Evolutionary conservation across 2,329 filamentous ascomycete species (phyloP).

Genomic region (Fusarium tricinctum): DNA sequence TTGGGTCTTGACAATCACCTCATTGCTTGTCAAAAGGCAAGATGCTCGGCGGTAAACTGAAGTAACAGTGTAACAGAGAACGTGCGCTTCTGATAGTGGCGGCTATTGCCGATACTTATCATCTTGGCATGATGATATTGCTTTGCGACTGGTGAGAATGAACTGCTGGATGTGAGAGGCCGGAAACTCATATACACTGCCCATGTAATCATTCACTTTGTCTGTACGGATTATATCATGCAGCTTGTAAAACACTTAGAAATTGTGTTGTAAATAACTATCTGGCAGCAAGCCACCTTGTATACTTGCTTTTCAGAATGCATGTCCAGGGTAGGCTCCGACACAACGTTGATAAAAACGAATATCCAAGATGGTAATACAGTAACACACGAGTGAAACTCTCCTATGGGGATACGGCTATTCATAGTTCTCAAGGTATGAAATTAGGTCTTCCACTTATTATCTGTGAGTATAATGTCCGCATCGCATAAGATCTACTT

Average conservation of each 20-base stretch:
- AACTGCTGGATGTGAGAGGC: background rate
- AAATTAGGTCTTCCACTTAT: background rate
- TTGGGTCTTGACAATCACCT: constrained; percentile 22
- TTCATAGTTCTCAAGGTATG: background rate
- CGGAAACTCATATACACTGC: background rate
- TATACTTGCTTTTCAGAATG: background rate
- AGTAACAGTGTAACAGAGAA: background rate
- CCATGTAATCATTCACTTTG: background rate
- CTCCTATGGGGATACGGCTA: background rate
- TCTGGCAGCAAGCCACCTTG: background rate
- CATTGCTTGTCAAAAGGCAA: constrained; percentile 13
- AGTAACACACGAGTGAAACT: background rate
- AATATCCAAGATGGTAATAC: background rate
- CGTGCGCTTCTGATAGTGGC: background rate
- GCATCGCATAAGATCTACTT: too few relatives aligned
- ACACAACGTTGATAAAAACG: background rate
- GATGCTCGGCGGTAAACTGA: background rate
- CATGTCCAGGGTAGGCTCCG: background rate
- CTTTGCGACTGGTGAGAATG: constrained; percentile 1
- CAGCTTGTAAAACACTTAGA: background rate
- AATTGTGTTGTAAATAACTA: background rate
- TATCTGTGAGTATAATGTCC: background rate
- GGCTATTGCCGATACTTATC: constrained; percentile 5
- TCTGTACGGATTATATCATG: background rate
- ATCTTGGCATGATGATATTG: constrained; percentile 11